Base-by-base conservation (phyloP, 202 grass and related monocot genomes). In the Brachypodium distachyon region DNA sequence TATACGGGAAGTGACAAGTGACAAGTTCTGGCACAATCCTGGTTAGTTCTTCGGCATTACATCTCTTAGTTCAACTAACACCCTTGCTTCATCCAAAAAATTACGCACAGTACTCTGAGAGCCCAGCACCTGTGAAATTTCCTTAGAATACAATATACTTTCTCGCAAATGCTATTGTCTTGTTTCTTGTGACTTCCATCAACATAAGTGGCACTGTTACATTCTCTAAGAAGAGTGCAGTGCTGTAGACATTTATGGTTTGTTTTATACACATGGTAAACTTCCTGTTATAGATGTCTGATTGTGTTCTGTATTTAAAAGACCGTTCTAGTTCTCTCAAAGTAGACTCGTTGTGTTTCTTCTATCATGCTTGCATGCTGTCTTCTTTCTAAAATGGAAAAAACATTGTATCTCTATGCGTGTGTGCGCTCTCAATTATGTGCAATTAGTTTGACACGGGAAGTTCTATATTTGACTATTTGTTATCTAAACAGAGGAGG, bases 11-110 rank as follows among this genome's bases (percentile, higher is more conserved):
- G 96, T 99, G 60, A 99, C 96, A 43, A 99, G 72, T 48, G 89
- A 91, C 70, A 99, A 96, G 54, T 99, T 99, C 75, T 99, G 96
- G 96, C 87, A 96, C 67, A 89, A 99, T 91, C 90, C 96, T 82
- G 96, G 96, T 99, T 84, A 66, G 56, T 82, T 77, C 21, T 63
- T 78, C 9, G n/a, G 55, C 27, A 55, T 49, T 54, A 18, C 34
- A 39, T 40, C 7, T 42, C 1, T 76, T 46, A 74, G 26, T 9
- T 68, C 78, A 60, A 49, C 31, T 3, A 58, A 71, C 31, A 48
- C 27, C 0, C 12, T 7, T 48, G 13, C 27, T 43, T 66, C 11
- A 76, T 68, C 37, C 52, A 19, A 12, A 60, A 47, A 87, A 31
- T 21, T 23, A 28, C 17, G 4, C 25, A 21, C 29, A 54, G 21